A percentile compares a stretch with the other conserved stretches of the same genome.
These are phyloP conservation scores for Epithemia pelagica DNA, from an alignment of 108 stramenopile species.

Conservation along the genomic window DNA sequence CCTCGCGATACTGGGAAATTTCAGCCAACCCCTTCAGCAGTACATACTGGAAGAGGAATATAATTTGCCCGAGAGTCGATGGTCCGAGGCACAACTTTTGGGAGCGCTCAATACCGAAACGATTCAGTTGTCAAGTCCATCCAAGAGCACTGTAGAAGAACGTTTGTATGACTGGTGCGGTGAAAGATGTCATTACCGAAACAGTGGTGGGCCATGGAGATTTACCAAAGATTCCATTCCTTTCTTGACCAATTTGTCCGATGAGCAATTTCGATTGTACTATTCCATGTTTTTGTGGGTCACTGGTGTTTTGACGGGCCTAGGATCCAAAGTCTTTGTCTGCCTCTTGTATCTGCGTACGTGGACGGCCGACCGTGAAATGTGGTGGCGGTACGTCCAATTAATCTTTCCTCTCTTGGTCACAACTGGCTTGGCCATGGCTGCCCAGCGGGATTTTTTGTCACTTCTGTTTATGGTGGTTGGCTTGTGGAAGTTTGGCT, in stretches of 20 bases:
- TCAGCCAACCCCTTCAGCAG: too few relatives aligned
- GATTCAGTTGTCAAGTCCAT: neutral
- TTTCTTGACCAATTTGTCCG: neutral
- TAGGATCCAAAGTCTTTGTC: constrained; percentile 6
- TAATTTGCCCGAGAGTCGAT: neutral
- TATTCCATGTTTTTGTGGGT: constrained; percentile 4
- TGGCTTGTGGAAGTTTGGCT: constrained; percentile 14
- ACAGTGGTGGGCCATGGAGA: too few relatives aligned
- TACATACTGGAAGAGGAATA: neutral
- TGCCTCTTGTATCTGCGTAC: neutral
- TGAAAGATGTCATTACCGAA: neutral
- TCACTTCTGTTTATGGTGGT: constrained; percentile 7
- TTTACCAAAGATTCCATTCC: too few relatives aligned
- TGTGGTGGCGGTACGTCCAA: constrained; percentile 9
- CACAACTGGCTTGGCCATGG: constrained; percentile 4
- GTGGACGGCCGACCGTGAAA: constrained; percentile 1
- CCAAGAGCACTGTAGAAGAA: neutral
- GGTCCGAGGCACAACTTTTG: neutral
- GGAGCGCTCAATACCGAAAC: neutral
- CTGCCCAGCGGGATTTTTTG: constrained; percentile 6
- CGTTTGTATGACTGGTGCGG: neutral
- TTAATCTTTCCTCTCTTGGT: constrained; percentile 13
- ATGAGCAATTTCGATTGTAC: constrained; percentile 12
- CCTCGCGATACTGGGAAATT: too few relatives aligned
- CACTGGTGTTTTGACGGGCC: constrained; percentile 7